Base-by-base conservation (phyloP, 164 flowering plant genomes). In the Stephania yunnanensis region DNA sequence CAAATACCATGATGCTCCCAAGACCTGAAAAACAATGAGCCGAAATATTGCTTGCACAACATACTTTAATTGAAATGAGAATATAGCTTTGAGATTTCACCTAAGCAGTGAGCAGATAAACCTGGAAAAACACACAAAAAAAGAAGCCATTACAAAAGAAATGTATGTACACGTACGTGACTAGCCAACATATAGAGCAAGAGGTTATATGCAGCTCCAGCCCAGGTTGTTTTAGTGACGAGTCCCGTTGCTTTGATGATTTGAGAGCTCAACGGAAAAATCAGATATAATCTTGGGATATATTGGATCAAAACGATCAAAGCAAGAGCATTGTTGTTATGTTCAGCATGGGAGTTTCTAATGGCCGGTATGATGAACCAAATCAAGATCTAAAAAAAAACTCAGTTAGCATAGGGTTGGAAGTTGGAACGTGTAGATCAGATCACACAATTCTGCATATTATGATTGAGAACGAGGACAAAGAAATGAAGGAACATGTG, bases 171-270 rank as follows among this genome's bases (percentile, higher is more conserved):
- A 85, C 97, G 61, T 88, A 96, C 99, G 89, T 96, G 98, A 77
- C 98, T 96, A 20, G 98, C 99, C 73, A 96, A 73, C 92, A 96
- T 90, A 84, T 93, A 96, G 17, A 91, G 84, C 29, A 96, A 72
- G 73, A 96, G 91, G 88, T 94, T 96, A 77, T 94, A 96, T 19
- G 93, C 98, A 80, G 98, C 99, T 42, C 99, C 99, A n/a, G 97
- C 98, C 99, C 99, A 96, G 72, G 98, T 97, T 78, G 97, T 96
- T 79, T 90, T 92, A 52, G 97, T 87, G 77, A 92, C 94, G 22
- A 96, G 87, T 81, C 98, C 97, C 69, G 92, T 90, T 29, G 98
- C 92, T 86, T 96, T 96, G 78, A 92, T 87, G 70, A 96, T 91
- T 82, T 92, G 86, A 79, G 94, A 87, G 77, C 96, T 89, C 73